phyloP scores from a whole-genome alignment of 2,329 filamentous ascomycete genomes.

The Aureobasidium pullulans region DNA sequence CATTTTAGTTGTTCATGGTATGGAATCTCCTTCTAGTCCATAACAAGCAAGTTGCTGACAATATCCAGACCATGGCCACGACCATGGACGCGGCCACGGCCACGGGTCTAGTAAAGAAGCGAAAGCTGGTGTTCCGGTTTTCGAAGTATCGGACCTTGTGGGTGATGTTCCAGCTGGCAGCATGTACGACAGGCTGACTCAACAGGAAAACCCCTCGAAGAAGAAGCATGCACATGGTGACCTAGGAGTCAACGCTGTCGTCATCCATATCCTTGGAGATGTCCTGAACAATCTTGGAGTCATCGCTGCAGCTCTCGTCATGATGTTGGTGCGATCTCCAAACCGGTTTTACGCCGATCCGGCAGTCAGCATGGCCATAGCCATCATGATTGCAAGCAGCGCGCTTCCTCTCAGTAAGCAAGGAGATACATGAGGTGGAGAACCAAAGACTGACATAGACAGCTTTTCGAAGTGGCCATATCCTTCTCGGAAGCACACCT shows the following conservation, averaged over 20 bases:
- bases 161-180: background rate
- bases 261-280: slow-evolving; percentile 65
- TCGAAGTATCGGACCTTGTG: background rate
- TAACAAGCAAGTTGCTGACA: background rate
- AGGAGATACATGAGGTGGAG: background rate
- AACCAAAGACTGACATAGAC: slow-evolving; percentile 34
- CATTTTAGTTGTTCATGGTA: slow-evolving; percentile 46
- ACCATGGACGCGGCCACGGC: background rate
- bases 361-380: slow-evolving; percentile 59
- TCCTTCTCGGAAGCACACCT: slow-evolving; percentile 62
- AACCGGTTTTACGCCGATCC: slow-evolving; percentile 66
- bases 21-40: background rate
- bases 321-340: slow-evolving; percentile 56
- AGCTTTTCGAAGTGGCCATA: slow-evolving; percentile 54
- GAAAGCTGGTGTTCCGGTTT: background rate
- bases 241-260: slow-evolving; percentile 63
- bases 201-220: background rate
- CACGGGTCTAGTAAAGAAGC: background rate
- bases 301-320: slow-evolving; percentile 60
- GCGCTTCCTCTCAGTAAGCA: slow-evolving; percentile 10
- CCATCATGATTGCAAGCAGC: slow-evolving; percentile 54
- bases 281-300: slow-evolving; percentile 71
- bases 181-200: background rate
- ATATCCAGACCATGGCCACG: slow-evolving; percentile 1
- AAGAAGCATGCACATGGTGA: slow-evolving; percentile 39